Conservation (phyloP, 192 early-diverging fungal genomes). For the Coemansia sp. region DNA sequence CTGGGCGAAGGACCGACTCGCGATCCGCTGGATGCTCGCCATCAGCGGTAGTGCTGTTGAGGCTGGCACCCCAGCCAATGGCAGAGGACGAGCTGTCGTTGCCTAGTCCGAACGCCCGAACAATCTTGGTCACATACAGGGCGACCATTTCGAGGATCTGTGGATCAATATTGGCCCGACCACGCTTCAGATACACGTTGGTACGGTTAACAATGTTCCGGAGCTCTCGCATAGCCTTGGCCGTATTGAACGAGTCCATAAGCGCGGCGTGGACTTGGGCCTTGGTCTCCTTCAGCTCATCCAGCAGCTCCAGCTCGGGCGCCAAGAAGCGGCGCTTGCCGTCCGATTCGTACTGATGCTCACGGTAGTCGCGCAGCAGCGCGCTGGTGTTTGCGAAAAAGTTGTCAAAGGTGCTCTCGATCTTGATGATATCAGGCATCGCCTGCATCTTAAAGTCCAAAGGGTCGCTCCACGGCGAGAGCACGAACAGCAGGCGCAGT, state of each 20-base stretch:
- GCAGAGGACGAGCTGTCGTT: conserved; percentile 61
- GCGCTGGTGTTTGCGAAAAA: conserved; percentile 87
- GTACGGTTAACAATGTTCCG: conserved; percentile 76
- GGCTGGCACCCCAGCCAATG: conserved; percentile 67
- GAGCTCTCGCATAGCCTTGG: conserved; percentile 77
- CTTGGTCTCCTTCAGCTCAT: conserved; percentile 68
- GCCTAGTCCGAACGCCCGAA: conserved; percentile 84
- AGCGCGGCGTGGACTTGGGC: conserved; percentile 80
- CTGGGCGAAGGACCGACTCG: conserved; percentile 78
- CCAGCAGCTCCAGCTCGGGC: conserved; percentile 74
- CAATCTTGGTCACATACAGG: conserved; percentile 79
- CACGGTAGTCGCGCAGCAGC: conserved; percentile 68
- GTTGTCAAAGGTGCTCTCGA: conserved; percentile 86
- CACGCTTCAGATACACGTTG: conserved; percentile 79
- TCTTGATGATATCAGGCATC: conserved; percentile 76
- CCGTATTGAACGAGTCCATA: conserved; percentile 93
- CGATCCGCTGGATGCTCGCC: conserved; percentile 27
- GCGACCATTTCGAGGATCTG: conserved; percentile 79
- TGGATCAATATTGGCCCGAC: conserved; percentile 66
- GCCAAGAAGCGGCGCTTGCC: conserved; percentile 74
- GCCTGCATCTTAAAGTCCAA: conserved; percentile 82
- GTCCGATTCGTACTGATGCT: conserved; percentile 60
- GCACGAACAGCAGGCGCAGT: conserved; percentile 88
- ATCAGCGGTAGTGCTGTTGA: conserved; percentile 17
- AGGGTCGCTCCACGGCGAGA: conserved; percentile 85